Evolutionary conservation across 192 early-diverging fungal species (phyloP).

Genomic region (Coemansia sp.): DNA sequence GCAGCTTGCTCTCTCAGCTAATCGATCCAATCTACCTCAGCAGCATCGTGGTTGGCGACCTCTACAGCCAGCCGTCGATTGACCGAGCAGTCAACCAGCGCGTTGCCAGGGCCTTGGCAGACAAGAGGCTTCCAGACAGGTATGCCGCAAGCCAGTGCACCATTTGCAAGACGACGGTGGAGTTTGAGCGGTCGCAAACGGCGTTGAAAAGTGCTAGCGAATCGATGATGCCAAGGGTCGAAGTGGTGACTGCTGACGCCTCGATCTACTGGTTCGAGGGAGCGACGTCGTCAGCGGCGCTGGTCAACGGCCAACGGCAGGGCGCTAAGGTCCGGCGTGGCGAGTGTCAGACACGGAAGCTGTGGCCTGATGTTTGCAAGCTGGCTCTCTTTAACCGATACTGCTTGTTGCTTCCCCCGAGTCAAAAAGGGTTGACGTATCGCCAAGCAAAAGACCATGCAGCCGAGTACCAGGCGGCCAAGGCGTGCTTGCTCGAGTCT

Average conservation of each 20-base stretch:
- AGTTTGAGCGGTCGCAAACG: slow-evolving; percentile 38
- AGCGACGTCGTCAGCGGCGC: slow-evolving; percentile 37
- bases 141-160: slow-evolving; percentile 20
- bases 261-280: slow-evolving; percentile 49
- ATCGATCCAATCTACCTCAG: slow-evolving; percentile 71
- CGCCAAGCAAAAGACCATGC: slow-evolving; percentile 26
- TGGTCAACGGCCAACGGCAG: slow-evolving; percentile 58
- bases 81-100: slow-evolving; percentile 70
- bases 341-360: slow-evolving; percentile 20
- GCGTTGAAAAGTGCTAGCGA: not conserved
- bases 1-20: slow-evolving; percentile 66
- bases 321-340: slow-evolving; percentile 45
- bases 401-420: not conserved
- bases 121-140: not conserved
- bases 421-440: slow-evolving; percentile 15
- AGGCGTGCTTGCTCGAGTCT: slow-evolving; percentile 12
- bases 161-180: slow-evolving; percentile 5
- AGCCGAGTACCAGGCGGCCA: slow-evolving; percentile 29
- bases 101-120: not conserved
- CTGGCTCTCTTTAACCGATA: slow-evolving; percentile 19
- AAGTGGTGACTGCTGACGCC: slow-evolving; percentile 37
- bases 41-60: slow-evolving; percentile 68
- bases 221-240: not conserved
- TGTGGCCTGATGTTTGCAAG: slow-evolving; percentile 44
- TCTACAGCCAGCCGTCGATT: slow-evolving; percentile 64